These are phyloP conservation scores for Russula ochroleuca DNA, from an alignment of 768 basidiomycete species.

Conservation along the genomic window DNA sequence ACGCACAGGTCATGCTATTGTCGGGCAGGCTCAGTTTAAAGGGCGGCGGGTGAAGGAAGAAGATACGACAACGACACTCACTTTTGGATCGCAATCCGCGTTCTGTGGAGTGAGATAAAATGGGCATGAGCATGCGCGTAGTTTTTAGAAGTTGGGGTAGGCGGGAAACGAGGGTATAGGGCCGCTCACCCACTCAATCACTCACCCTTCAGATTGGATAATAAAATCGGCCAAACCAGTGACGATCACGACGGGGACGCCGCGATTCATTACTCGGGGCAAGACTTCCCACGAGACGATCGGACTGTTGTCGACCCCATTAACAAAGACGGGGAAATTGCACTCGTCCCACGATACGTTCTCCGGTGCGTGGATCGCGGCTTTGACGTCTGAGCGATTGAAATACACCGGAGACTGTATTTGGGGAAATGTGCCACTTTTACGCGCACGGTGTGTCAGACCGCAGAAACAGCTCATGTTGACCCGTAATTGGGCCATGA, in stretches of 20 bases:
- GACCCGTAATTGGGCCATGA: not conserved
- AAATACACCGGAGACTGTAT: conserved; percentile 27
- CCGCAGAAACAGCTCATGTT: no score
- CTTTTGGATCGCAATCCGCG: conserved; percentile 25
- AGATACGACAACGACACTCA: not conserved
- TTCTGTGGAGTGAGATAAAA: not conserved
- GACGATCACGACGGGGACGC: conserved; percentile 17
- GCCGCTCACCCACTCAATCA: not conserved
- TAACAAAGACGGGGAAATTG: conserved; percentile 9
- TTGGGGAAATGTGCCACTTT: conserved; percentile 25
- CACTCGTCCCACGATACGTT: conserved; percentile 26
- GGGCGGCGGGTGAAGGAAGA: not conserved
- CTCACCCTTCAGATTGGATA: conserved; percentile 24
- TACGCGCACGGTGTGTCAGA: not conserved
- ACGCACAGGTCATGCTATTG: conserved; percentile 27
- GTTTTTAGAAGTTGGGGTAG: not conserved
- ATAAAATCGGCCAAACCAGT: conserved; percentile 18
- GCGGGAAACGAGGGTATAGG: not conserved
- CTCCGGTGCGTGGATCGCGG: conserved; percentile 25
- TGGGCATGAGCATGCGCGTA: not conserved
- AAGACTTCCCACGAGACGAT: conserved; percentile 1
- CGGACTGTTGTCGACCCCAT: conserved; percentile 12
- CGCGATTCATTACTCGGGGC: conserved; percentile 19
- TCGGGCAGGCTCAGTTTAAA: not conserved
- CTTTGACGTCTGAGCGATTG: conserved; percentile 26